A percentile compares a stretch with the other conserved stretches of the same genome.
Evolutionary conservation across 169 alveolate species (phyloP).

Genomic region (Neospora caninum): DNA sequence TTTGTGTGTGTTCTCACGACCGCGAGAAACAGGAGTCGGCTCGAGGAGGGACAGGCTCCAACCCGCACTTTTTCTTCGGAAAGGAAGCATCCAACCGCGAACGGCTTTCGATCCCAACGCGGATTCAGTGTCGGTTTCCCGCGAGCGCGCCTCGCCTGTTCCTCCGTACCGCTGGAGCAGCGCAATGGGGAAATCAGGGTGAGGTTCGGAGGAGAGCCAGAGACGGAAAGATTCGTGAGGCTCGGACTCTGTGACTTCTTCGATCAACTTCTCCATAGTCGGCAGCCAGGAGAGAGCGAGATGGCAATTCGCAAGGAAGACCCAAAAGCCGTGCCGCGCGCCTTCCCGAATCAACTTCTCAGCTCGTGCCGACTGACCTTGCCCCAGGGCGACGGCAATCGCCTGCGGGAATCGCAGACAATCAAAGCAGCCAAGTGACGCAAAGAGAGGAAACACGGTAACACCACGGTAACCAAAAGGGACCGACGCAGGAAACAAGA

Average conservation of each 20-base stretch:
- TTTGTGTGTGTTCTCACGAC: too few species aligned
- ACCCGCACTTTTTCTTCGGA: too few species aligned
- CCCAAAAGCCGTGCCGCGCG: slow-evolving; percentile 94
- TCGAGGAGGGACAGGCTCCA: too few species aligned
- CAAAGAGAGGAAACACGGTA: not conserved
- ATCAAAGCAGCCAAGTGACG: not conserved
- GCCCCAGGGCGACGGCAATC: slow-evolving; percentile 90
- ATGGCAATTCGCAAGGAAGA: slow-evolving; percentile 92
- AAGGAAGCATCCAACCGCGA: too few species aligned
- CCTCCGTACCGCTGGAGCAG: slow-evolving; percentile 86
- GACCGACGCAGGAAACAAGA: too few species aligned
- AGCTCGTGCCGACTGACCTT: slow-evolving; percentile 92
- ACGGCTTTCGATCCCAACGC: too few species aligned
- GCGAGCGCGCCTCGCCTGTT: too few species aligned
- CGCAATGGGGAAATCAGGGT: slow-evolving; percentile 94
- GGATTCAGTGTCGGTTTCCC: too few species aligned
- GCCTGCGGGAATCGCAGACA: slow-evolving; percentile 32
- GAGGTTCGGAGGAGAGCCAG: slow-evolving; percentile 94
- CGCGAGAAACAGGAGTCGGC: too few species aligned
- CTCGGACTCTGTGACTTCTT: slow-evolving; percentile 75
- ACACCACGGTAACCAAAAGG: too few species aligned
- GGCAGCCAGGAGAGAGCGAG: slow-evolving; percentile 91
- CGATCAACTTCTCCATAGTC: slow-evolving; percentile 85
- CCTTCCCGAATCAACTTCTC: slow-evolving; percentile 89
- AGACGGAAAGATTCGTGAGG: slow-evolving; percentile 93